phyloP scores from a whole-genome alignment of 352 stramenopile species.

The Halophytophthora batemanensis region DNA sequence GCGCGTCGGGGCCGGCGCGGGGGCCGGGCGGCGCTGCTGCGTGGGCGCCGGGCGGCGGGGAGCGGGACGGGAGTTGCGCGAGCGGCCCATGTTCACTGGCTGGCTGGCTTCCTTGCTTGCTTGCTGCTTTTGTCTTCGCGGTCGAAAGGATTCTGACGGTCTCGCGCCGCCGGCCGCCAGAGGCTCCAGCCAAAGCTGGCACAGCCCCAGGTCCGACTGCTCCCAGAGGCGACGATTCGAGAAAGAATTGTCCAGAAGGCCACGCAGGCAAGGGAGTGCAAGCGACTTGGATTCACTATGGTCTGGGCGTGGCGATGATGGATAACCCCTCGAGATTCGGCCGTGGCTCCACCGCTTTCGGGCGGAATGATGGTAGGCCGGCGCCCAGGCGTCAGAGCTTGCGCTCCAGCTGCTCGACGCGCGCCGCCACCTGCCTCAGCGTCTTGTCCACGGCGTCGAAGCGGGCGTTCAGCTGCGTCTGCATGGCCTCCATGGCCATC shows the following conservation, averaged over 20 bases:
- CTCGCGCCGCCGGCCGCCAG: neutral
- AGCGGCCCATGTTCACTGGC: slow-evolving; percentile 51
- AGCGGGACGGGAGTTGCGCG: slow-evolving; percentile 53
- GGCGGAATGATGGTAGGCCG: too few species aligned
- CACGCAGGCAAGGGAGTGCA: neutral
- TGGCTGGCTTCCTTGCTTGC: slow-evolving; percentile 14
- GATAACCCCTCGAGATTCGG: too few species aligned
- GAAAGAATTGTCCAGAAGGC: slow-evolving; percentile 40
- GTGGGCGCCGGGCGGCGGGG: slow-evolving; percentile 41
- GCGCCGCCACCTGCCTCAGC: slow-evolving; percentile 28
- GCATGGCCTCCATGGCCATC: slow-evolving; percentile 32
- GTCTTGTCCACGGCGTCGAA: slow-evolving; percentile 51
- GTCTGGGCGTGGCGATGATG: too few species aligned
- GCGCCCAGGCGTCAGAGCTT: neutral
- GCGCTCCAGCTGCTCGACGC: slow-evolving; percentile 41
- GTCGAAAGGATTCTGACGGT: slow-evolving; percentile 34
- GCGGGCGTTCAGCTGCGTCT: slow-evolving; percentile 44
- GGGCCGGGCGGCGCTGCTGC: slow-evolving; percentile 35
- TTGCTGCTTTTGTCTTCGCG: slow-evolving; percentile 21
- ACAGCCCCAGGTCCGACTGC: too few species aligned
- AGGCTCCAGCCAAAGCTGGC: too few species aligned
- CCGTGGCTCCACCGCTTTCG: too few species aligned
- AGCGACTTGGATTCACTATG: too few species aligned
- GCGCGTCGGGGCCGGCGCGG: slow-evolving; percentile 51
- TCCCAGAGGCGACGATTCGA: slow-evolving; percentile 11